These are phyloP conservation scores for Lactarius trivialis DNA, from an alignment of 768 basidiomycete genomes.

Conservation along the genomic window DNA sequence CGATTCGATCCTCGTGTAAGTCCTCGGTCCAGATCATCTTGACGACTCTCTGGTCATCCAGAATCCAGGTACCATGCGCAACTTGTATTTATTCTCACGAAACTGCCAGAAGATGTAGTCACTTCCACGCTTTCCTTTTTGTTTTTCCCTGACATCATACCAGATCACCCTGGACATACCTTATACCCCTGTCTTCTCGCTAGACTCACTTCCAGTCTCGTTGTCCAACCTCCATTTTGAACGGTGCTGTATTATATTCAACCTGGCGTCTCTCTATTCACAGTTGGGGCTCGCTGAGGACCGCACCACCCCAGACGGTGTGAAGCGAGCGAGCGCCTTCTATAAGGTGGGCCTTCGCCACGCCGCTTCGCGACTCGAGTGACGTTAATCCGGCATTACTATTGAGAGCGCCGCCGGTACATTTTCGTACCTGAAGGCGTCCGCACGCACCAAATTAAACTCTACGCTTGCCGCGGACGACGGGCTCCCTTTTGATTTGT, in stretches of 20 bases:
- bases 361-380: background rate
- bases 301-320: constrained; percentile 66
- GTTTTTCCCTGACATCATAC: constrained; percentile 1
- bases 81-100: constrained; percentile 73
- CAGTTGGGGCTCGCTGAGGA: constrained; percentile 69
- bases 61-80: constrained; percentile 81
- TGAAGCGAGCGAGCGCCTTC: constrained; percentile 66
- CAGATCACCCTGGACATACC: constrained; percentile 68
- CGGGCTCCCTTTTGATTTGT: constrained; percentile 60
- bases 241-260: constrained; percentile 71
- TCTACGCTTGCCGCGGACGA: constrained; percentile 42
- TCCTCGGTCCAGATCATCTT: constrained; percentile 22
- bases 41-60: constrained; percentile 14
- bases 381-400: constrained; percentile 1
- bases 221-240: constrained; percentile 78
- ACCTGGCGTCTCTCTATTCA: constrained; percentile 81
- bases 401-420: constrained; percentile 64
- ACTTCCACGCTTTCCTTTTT: constrained; percentile 22
- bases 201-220: constrained; percentile 49
- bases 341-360: constrained; percentile 49
- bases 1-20: constrained; percentile 52
- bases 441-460: constrained; percentile 47
- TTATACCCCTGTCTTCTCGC: constrained; percentile 67
- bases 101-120: constrained; percentile 75
- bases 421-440: constrained; percentile 51